Percentiles rank a stretch among this genome's conserved stretches.
These are phyloP conservation scores for Alliaria petiolata DNA, from an alignment of 345 rosid genomes.

Conservation along the genomic window DNA sequence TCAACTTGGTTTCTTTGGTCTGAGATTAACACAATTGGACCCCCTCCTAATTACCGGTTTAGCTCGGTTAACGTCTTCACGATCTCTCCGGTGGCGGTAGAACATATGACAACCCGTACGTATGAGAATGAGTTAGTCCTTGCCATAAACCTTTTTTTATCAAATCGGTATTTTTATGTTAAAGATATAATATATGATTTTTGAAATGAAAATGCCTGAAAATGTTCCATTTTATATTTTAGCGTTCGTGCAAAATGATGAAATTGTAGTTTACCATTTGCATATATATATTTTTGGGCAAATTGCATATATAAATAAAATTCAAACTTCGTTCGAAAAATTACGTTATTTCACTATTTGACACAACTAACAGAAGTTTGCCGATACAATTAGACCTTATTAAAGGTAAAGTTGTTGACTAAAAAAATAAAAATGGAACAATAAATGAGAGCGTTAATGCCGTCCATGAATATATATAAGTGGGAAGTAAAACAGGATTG, in stretches of 20 bases:
- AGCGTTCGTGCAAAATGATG: no score
- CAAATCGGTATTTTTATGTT: constrained; percentile 31
- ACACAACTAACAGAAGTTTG: not conserved
- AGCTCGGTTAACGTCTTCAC: no score
- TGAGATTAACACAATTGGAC: no score
- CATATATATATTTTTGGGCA: no score
- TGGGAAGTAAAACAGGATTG: constrained; percentile 4
- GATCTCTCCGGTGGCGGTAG: no score
- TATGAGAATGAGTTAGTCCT: constrained; percentile 72
- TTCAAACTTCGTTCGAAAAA: not conserved
- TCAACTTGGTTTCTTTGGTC: no score
- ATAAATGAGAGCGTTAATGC: constrained; percentile 10
- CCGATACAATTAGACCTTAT: constrained; percentile 4
- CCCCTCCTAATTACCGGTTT: no score
- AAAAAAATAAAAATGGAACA: not conserved
- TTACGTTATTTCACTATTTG: not conserved
- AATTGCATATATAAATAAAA: not conserved
- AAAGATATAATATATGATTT: not conserved
- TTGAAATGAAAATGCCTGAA: not conserved
- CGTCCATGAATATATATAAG: not conserved
- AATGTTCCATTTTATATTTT: no score
- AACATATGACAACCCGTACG: no score
- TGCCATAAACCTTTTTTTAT: constrained; percentile 83
- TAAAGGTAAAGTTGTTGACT: constrained; percentile 12
- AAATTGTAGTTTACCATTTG: not conserved